Base-by-base conservation (phyloP, 257 asterid species). In the Fraxinus pennsylvanica region DNA sequence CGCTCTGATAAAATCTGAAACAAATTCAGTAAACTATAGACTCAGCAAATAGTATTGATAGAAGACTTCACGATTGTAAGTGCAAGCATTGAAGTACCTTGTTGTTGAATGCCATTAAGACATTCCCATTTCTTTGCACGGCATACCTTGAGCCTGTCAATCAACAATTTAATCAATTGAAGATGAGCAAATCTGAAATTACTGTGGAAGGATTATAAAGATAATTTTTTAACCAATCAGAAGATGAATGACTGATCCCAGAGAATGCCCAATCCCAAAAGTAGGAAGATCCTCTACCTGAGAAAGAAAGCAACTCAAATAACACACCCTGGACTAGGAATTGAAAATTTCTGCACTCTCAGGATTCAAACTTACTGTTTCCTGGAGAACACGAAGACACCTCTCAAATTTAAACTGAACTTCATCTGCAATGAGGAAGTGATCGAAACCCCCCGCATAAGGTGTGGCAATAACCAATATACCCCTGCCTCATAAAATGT, bases 351-450 rank as follows among this genome's bases (percentile, higher is more conserved):
- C 41, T n/a, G 66, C 75, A 76, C 47, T 35, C 61, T 41, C 61
- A 74, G 69, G 68, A 54, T 27, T 73, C 72, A 77, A 82, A 83
- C 95, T 87, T 87, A 92, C 96, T 30, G 84, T 76, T 79, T 91
- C 98, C 71, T 81, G 91, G 79, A 94, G 94, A 83, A 35, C 73
- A 21, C 98, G 88, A 73, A 92, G 90, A 80, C 97, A 91, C 81
- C 97, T 87, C 81, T 94, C 98, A 68, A 81, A 92, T 86, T 91
- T 94, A 74, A 94, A 91, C 82, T 94, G 97, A 82, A 84, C 97
- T 87, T 94, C 98, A 85, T 92, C 97, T 52, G 98, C 97, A 79
- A 94, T 94, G 81, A 86, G 89, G 87, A 92, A 92, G 90, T 94
- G 92, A 79, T 94, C 97, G 84, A 94, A 92, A 70, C 98, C 97